These are phyloP conservation scores for Parascedosporium putredinis DNA, from an alignment of 2,329 filamentous ascomycete species.

Conservation along the genomic window DNA sequence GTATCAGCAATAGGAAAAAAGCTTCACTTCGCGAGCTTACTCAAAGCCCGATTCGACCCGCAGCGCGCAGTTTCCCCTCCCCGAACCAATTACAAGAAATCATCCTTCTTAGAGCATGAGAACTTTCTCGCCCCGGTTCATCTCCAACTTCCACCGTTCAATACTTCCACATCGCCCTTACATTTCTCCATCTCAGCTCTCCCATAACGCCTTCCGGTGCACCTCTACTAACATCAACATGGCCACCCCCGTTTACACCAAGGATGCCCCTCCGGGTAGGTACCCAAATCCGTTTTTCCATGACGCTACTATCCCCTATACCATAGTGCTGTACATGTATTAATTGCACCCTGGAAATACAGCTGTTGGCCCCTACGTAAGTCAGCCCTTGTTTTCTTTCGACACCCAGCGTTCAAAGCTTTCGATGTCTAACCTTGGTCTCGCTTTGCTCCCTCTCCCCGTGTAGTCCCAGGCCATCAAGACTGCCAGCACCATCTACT, in stretches of 20 bases:
- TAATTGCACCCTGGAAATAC: neutral
- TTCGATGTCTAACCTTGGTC: neutral
- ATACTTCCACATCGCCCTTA: neutral
- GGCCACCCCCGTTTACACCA: conserved; percentile 36
- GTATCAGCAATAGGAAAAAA: conserved; percentile 3
- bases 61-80: neutral
- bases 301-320: neutral
- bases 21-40: neutral
- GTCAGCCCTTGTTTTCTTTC: no score
- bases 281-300: conserved; percentile 12
- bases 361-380: conserved; percentile 56
- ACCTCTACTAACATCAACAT: conserved; percentile 18
- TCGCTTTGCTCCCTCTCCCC: conserved; percentile 12
- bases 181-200: neutral
- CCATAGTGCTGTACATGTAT: neutral
- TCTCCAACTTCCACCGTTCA: conserved; percentile 1
- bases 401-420: neutral
- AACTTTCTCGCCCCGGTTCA: neutral
- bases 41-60: neutral
- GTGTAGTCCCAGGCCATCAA: conserved; percentile 55
- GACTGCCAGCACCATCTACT: conserved; percentile 55
- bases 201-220: neutral
- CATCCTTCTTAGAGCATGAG: neutral
- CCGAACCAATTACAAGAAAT: neutral
- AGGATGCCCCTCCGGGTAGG: conserved; percentile 49